Evolutionary conservation across 164 flowering plant genomes (phyloP).

Genomic region (Chimonanthus praecox): DNA sequence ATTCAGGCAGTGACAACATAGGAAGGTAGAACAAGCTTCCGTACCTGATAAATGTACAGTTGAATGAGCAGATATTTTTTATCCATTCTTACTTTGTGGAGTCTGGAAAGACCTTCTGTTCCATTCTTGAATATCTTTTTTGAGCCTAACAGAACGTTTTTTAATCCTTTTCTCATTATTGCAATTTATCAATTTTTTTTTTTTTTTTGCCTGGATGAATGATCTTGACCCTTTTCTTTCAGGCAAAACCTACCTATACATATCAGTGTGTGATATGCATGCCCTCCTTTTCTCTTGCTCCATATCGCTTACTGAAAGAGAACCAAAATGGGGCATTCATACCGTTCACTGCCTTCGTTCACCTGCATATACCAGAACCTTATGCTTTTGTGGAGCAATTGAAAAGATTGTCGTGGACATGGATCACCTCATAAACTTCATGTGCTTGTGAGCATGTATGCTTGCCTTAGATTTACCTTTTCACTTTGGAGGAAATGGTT

Average conservation of each 20-base stretch:
- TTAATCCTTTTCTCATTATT: background rate
- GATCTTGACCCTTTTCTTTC: constrained; percentile 5
- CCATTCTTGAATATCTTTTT: constrained; percentile 8
- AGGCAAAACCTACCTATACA: constrained; percentile 5
- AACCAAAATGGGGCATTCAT: background rate
- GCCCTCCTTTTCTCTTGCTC: background rate
- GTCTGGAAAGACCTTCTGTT: constrained; percentile 2
- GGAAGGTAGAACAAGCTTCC: constrained; percentile 31
- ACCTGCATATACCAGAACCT: background rate
- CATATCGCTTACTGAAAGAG: background rate
- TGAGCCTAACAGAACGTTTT: too few relatives aligned
- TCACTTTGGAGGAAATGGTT: too few relatives aligned
- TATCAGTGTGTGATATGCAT: constrained; percentile 4
- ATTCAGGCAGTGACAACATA: constrained; percentile 51
- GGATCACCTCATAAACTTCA: too few relatives aligned
- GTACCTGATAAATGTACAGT: constrained; percentile 42
- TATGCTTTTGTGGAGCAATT: too few relatives aligned
- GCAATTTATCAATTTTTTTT: background rate
- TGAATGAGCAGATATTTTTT: constrained; percentile 19
- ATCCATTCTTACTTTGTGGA: constrained; percentile 16
- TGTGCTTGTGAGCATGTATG: too few relatives aligned
- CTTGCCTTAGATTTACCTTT: too few relatives aligned
- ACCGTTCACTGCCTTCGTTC: background rate
- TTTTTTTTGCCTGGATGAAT: background rate
- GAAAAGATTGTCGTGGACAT: too few relatives aligned